Evolutionary conservation across 805 yeast species (phyloP).

Genomic region (Yueomyces sp.): DNA sequence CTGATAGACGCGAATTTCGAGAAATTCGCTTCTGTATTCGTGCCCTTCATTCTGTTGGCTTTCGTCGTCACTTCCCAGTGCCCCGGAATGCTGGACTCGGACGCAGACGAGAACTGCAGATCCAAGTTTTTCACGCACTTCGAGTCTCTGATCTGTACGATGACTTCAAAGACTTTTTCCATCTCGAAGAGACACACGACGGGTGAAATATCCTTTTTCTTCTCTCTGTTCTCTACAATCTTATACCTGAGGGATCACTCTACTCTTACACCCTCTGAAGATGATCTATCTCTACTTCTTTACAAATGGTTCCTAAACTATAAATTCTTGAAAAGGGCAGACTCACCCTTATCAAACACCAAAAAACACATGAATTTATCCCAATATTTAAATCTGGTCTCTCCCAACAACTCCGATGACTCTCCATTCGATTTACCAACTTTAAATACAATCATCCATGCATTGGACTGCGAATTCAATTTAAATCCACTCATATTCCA

Average conservation of each 20-base stretch:
- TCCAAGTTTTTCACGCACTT: too few species aligned
- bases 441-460: not conserved
- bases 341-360: not conserved
- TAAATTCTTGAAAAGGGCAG: not conserved
- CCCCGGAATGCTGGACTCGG: too few species aligned
- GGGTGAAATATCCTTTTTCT: not conserved
- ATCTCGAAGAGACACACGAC: not conserved
- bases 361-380: not conserved
- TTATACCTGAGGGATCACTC: not conserved
- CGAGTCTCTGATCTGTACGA: not conserved
- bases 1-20: too few species aligned
- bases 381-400: not conserved
- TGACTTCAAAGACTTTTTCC: not conserved
- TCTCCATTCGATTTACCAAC: not conserved
- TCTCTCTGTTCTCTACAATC: not conserved
- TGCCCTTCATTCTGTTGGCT: too few species aligned
- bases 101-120: too few species aligned
- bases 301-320: not conserved
- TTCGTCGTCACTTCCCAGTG: too few species aligned
- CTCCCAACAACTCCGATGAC: not conserved
- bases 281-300: not conserved
- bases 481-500: not conserved
- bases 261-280: not conserved
- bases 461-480: not conserved
- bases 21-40: too few species aligned